Evolutionary conservation across 768 basidiomycete species (phyloP).

Genomic region (Suillus variegatus): DNA sequence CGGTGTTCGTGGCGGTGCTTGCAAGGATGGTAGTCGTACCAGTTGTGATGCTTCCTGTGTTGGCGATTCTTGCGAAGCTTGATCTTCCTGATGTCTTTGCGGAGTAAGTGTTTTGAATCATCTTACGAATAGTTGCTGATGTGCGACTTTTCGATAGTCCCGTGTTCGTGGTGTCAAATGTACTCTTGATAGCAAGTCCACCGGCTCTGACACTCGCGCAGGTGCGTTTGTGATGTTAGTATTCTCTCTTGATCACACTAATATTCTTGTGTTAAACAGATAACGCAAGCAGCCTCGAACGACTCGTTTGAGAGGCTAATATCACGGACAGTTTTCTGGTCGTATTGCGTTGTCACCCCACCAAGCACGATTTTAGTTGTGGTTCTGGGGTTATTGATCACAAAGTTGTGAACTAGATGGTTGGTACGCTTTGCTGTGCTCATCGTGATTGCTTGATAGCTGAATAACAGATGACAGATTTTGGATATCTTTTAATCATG

Average conservation of each 20-base stretch:
- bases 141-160: slow-evolving; percentile 49
- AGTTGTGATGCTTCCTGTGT: slow-evolving; percentile 70
- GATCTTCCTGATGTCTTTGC: slow-evolving; percentile 65
- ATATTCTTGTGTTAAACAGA: slow-evolving; percentile 39
- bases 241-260: slow-evolving; percentile 6
- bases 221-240: slow-evolving; percentile 31
- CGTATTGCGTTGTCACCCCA: slow-evolving; percentile 87
- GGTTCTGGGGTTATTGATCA: slow-evolving; percentile 66
- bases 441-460: background rate
- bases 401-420: slow-evolving; percentile 46
- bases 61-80: slow-evolving; percentile 61
- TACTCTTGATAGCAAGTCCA: slow-evolving; percentile 80
- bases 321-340: slow-evolving; percentile 90
- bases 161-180: slow-evolving; percentile 83
- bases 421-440: background rate
- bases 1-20: slow-evolving; percentile 80
- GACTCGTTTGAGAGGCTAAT: slow-evolving; percentile 92
- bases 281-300: slow-evolving; percentile 79
- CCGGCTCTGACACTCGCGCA: slow-evolving; percentile 75
- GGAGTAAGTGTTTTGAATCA: slow-evolving; percentile 55
- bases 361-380: slow-evolving; percentile 80
- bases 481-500: background rate
- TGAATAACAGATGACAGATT: background rate
- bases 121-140: slow-evolving; percentile 6
- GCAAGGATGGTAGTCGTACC: slow-evolving; percentile 90